These are phyloP conservation scores for Miscanthus sacchariflorus DNA, from an alignment of 202 grass and related monocot species.

Conservation along the genomic window DNA sequence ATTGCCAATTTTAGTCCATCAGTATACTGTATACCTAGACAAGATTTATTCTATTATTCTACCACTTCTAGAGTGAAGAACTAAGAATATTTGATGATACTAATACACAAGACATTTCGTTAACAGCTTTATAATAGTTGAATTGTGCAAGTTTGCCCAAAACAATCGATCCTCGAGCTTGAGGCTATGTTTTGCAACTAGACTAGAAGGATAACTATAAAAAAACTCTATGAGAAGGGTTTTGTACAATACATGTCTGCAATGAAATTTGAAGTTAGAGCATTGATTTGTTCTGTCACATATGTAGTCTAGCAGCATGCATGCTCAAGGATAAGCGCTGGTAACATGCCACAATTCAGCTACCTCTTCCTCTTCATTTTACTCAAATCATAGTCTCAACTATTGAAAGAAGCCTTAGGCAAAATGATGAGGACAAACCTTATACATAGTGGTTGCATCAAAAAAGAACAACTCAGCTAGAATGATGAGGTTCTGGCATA, in stretches of 20 bases:
- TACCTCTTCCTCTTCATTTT: background rate
- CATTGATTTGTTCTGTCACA: conserved; percentile 17
- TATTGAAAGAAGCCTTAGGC: background rate
- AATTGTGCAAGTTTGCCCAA: background rate
- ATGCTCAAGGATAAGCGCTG: background rate
- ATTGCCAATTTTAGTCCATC: conserved; percentile 10
- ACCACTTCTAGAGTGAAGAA: background rate
- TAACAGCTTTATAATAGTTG: background rate
- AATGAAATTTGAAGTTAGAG: background rate
- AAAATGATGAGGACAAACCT: background rate
- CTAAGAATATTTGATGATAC: background rate
- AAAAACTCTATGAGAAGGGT: background rate
- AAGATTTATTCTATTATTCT: background rate
- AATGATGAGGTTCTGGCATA: conserved; percentile 24
- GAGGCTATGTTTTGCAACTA: background rate
- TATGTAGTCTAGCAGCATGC: background rate
- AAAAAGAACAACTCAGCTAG: background rate
- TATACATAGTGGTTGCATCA: background rate
- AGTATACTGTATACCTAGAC: background rate
- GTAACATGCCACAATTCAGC: background rate
- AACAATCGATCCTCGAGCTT: background rate
- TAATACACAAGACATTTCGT: background rate
- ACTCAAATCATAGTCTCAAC: background rate
- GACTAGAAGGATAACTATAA: background rate
- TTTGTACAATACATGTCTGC: background rate